Conservation (phyloP, 2,329 filamentous ascomycete genomes). For the Xenoacremonium recifei region DNA sequence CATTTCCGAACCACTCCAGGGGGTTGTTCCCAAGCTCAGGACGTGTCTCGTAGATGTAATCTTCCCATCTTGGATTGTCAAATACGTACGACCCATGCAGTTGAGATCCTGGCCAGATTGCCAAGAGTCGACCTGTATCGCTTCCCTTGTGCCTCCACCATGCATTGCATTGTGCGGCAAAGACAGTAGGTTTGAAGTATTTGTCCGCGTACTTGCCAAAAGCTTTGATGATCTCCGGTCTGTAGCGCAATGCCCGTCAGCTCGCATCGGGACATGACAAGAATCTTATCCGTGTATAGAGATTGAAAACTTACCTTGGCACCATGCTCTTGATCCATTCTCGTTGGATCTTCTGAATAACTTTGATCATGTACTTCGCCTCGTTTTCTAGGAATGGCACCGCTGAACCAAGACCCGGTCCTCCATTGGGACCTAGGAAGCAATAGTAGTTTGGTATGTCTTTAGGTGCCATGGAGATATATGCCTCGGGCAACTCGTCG, state of each 20-base stretch:
- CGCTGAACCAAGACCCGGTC: constrained; percentile 1
- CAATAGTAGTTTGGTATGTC: neutral
- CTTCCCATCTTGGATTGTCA: too few relatives aligned
- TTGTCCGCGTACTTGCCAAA: constrained; percentile 3
- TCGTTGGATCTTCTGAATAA: constrained; percentile 4
- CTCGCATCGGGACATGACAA: neutral
- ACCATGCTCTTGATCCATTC: constrained; percentile 5
- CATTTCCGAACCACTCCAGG: too few relatives aligned
- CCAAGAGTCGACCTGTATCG: too few relatives aligned
- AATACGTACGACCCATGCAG: too few relatives aligned
- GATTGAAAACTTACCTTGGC: constrained; percentile 1
- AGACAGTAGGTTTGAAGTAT: too few relatives aligned
- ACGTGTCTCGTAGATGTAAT: too few relatives aligned
- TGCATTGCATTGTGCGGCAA: too few relatives aligned
- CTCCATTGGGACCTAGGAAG: constrained; percentile 3
- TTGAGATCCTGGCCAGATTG: too few relatives aligned
- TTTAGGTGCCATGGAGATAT: neutral
- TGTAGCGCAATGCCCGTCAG: too few relatives aligned
- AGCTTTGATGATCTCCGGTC: constrained; percentile 1
- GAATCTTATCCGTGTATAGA: neutral
- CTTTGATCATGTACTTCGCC: constrained; percentile 4
- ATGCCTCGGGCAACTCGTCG: neutral
- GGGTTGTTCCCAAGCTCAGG: too few relatives aligned
- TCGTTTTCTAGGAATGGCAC: constrained; percentile 5
- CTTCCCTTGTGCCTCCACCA: too few relatives aligned